Conservation (phyloP, 2,329 filamentous ascomycete species). For the Acrocalymma vagum region DNA sequence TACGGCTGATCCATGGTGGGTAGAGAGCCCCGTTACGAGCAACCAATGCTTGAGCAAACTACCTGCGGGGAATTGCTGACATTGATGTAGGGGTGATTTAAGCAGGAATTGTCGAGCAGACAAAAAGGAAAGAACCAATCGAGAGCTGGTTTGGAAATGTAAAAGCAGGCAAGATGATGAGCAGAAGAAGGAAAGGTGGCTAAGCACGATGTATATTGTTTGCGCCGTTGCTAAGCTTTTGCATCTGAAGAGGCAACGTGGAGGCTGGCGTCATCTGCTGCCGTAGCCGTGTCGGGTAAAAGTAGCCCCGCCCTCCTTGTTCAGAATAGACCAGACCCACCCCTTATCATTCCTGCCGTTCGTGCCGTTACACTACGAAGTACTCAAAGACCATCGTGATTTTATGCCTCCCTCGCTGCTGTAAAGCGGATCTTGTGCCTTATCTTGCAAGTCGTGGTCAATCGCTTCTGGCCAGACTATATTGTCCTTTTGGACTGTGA, state of each 20-base stretch:
- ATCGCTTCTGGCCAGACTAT: no score
- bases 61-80: slow-evolving; percentile 25
- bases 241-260: slow-evolving; percentile 45
- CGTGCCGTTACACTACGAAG: no score
- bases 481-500: no score
- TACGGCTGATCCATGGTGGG: slow-evolving; percentile 30
- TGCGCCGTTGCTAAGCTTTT: slow-evolving; percentile 33
- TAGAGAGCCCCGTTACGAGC: slow-evolving; percentile 15
- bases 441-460: no score
- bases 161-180: slow-evolving; percentile 3
- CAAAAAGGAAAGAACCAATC: slow-evolving; percentile 5
- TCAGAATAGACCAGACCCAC: no score
- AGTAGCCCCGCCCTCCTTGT: not conserved
- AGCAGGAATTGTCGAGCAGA: slow-evolving; percentile 9
- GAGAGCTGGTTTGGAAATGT: not conserved
- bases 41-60: slow-evolving; percentile 21
- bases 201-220: slow-evolving; percentile 17
- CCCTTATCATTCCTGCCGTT: no score
- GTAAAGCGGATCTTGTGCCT: no score
- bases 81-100: slow-evolving; percentile 20
- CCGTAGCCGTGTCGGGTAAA: no score
- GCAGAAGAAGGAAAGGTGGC: slow-evolving; percentile 1
- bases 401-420: no score
- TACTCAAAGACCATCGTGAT: no score
- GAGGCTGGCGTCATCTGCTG: slow-evolving; percentile 36